Evolutionary conservation across 2,329 filamentous ascomycete species (phyloP), one percentile per base, ranked within the genome.

Genomic region (Aspergillus aculeatus): DNA sequence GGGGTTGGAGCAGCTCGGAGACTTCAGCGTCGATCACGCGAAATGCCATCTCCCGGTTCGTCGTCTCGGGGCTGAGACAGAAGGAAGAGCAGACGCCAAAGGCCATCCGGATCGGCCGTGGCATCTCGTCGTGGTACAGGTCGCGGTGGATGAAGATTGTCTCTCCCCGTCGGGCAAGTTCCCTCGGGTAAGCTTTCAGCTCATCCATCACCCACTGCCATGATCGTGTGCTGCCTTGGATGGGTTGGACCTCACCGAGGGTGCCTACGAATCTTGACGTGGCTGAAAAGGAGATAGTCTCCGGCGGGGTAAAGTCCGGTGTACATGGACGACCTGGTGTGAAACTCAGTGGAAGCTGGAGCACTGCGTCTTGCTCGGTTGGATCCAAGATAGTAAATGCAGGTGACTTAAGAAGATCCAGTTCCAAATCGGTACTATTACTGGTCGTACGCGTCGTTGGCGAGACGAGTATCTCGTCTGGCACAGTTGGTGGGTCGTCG

Each of bases 131-230:
- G 12, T 41, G 41, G 21, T 58, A 58, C 14, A 54, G 38, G 14
- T 54, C 38, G 3, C 29, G 19, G 29, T 58, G 56, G 5, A 58
- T 52, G 16, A 58, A 58, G 29, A 58, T 31, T 5, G 50, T 54
- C n/a, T 58, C n/a, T 5, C n/a, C 41, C 9, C 6, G 50, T 12
- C 41, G 38, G 38, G 50, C 50, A 19, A 58, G 35, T 26, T 54
- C 41, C 35, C 21, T 1, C 3, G 48, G 56, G 47, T 49, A 50
- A 1, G 9, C 5, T 21, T 54, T 58, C 5, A 58, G 50, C 12
- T 52, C 35, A 2, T 49, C 50, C 14, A 58, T 54, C 2, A 58
- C 26, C 56, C 56, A 58, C 29, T 54, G 38, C 56, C 56, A 58
- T 14, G 26, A 31, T 4, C 31, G 41, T 2, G 26, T 53, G 19